Percentiles rank a stretch among this genome's conserved stretches.
Evolutionary conservation across 352 stramenopile genomes (phyloP).

Genomic region (Phytophthora chlamydospora): DNA sequence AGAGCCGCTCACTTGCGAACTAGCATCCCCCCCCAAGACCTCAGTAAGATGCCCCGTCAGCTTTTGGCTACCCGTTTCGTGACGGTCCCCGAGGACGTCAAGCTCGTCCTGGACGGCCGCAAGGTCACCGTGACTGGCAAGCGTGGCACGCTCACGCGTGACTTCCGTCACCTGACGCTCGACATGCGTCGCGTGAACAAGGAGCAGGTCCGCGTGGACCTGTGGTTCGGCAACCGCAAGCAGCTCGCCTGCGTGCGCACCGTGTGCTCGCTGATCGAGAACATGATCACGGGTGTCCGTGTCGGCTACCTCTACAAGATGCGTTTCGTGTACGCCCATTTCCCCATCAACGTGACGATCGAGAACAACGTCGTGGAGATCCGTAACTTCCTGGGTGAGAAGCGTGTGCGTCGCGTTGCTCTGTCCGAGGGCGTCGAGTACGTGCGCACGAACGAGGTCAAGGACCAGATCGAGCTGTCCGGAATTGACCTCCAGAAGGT

Average conservation of each 20-base stretch:
- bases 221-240: constrained; percentile 99
- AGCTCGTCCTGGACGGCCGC: constrained; percentile 94
- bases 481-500: constrained; percentile 98
- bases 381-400: constrained; percentile 99
- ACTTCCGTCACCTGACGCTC: constrained; percentile 98
- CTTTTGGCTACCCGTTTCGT: constrained; percentile 94
- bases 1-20: constrained; percentile 66
- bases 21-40: constrained; percentile 59
- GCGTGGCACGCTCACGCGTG: constrained; percentile 93
- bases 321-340: constrained; percentile 99
- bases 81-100: constrained; percentile 94
- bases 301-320: constrained; percentile 99
- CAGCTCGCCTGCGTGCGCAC: constrained; percentile 98
- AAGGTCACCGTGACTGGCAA: constrained; percentile 96
- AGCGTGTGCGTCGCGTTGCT: constrained; percentile 95
- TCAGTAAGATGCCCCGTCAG: constrained; percentile 77
- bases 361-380: constrained; percentile 96
- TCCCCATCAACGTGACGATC: constrained; percentile 99
- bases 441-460: constrained; percentile 95
- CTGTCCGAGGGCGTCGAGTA: constrained; percentile 95
- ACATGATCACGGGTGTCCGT: constrained; percentile 99
- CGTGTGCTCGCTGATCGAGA: constrained; percentile 98
- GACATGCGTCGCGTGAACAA: constrained; percentile 94
- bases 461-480: constrained; percentile 99
- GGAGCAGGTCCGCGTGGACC: constrained; percentile 94